Percentiles rank a stretch among this genome's conserved stretches.
Evolutionary conservation across 2,329 filamentous ascomycete genomes (phyloP).

Genomic region (Rutstroemia sp.): DNA sequence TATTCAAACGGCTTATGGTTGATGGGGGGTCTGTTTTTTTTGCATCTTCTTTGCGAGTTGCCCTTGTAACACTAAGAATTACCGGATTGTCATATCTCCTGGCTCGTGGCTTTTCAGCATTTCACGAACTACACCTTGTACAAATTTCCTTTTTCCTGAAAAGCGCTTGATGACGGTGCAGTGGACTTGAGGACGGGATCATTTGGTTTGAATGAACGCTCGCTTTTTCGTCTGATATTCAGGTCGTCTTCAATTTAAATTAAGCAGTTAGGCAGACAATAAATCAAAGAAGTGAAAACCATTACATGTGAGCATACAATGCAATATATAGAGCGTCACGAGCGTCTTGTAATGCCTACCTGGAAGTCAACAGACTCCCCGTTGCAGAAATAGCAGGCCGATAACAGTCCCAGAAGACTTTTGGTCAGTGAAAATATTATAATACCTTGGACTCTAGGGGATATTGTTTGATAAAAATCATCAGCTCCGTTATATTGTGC

Average conservation of each 20-base stretch:
- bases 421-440: no score
- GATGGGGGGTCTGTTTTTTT: neutral
- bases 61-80: constrained; percentile 29
- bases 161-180: constrained; percentile 11
- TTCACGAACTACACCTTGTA: constrained; percentile 20
- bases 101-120: constrained; percentile 17
- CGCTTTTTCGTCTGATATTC: constrained; percentile 20
- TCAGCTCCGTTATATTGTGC: no score
- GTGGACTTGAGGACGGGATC: constrained; percentile 11
- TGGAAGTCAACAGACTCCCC: neutral
- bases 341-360: neutral
- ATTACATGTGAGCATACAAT: neutral
- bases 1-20: neutral
- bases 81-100: constrained; percentile 17
- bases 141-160: constrained; percentile 24
- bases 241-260: constrained; percentile 16
- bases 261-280: constrained; percentile 20
- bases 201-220: constrained; percentile 20
- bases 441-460: no score
- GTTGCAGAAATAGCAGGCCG: no score
- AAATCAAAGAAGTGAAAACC: constrained; percentile 3
- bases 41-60: constrained; percentile 20
- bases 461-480: no score
- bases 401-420: no score
- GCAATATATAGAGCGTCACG: neutral